Base-by-base conservation (phyloP, 106 monocot genomes). In the Dendrobium chrysotoxum region DNA sequence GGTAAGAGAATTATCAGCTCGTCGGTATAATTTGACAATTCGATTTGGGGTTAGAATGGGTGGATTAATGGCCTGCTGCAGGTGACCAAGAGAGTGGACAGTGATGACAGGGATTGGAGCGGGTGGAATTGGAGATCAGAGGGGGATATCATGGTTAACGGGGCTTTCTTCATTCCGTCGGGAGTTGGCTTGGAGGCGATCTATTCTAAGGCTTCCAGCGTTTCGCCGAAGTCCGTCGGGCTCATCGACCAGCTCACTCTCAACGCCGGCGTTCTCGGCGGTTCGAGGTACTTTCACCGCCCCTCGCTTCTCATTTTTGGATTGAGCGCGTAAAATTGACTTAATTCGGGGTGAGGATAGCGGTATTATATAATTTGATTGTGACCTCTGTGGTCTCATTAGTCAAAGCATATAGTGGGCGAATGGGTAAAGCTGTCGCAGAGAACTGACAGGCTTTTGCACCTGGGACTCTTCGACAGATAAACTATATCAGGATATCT, bases 121-220 rank as follows among this genome's bases (percentile, higher is more conserved):
- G 85, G 83, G 4, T 88, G 91, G 89, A 85, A 86, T 42, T 89
- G 89, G 91, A 79, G 89, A 80, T 78, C 86, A 68, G 88, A 87
- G 38, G 91, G 85, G 40, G 91, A 92, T 46, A 25, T 92, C 26
- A 84, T 92, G 87, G 81, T 84, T 67, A 89, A 89, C 75, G 89
- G 89, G 8, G 91, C 91, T 28, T 89, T 92, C 82, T 92, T 92
- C 77, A 87, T 92, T 41, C 89, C 88, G 23, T 92, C 91, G 1
- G 91, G 91, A 6, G 79, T 28, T 28, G 88, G 87, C 21, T n/a
- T 61, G 50, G 83, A n/a, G 74, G 80, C 75, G 20, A 83, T 30
- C 40, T 92, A 89, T 76, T 82, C 81, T 3, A 78, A 78, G 58
- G 78, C 78, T 57, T 54, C 53, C 38, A 78, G 78, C 58, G 47